Percentiles rank a stretch among this genome's conserved stretches.
phyloP scores from a whole-genome alignment of 331 rosid species.

The Malus hybrid region DNA sequence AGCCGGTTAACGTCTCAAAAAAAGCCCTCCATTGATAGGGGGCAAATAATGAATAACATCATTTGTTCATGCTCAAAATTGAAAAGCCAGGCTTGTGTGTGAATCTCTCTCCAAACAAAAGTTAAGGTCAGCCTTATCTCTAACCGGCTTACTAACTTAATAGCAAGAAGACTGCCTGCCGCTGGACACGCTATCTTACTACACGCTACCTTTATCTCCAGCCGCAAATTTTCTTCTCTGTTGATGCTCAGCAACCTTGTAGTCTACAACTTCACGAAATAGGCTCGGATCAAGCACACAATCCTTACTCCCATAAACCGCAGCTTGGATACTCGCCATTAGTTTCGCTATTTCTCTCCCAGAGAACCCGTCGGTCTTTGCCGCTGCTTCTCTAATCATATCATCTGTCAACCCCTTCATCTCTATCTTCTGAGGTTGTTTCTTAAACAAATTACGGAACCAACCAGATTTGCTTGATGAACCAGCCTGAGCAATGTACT shows the following conservation, averaged over 20 bases:
- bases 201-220: constrained; percentile 30
- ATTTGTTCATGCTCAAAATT: constrained; percentile 9
- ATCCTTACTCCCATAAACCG: constrained; percentile 81
- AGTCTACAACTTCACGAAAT: constrained; percentile 88
- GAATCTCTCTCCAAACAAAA: not conserved
- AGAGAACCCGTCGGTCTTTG: constrained; percentile 78
- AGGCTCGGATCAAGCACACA: constrained; percentile 74
- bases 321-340: constrained; percentile 96
- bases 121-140: not conserved
- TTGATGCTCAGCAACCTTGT: constrained; percentile 93
- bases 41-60: constrained; percentile 27
- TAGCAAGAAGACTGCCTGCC: not conserved
- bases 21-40: constrained; percentile 16
- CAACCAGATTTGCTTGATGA: constrained; percentile 50
- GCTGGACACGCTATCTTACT: constrained; percentile 5
- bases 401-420: constrained; percentile 79
- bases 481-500: constrained; percentile 78
- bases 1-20: too few species aligned
- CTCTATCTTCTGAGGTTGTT: constrained; percentile 62
- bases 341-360: constrained; percentile 96
- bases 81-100: not conserved
- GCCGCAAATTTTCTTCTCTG: constrained; percentile 80
- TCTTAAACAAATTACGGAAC: constrained; percentile 46
- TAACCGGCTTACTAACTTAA: not conserved
- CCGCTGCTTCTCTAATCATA: constrained; percentile 75